These are phyloP conservation scores for Silene uniflora DNA, from an alignment of 148 eudicot species.

Conservation along the genomic window DNA sequence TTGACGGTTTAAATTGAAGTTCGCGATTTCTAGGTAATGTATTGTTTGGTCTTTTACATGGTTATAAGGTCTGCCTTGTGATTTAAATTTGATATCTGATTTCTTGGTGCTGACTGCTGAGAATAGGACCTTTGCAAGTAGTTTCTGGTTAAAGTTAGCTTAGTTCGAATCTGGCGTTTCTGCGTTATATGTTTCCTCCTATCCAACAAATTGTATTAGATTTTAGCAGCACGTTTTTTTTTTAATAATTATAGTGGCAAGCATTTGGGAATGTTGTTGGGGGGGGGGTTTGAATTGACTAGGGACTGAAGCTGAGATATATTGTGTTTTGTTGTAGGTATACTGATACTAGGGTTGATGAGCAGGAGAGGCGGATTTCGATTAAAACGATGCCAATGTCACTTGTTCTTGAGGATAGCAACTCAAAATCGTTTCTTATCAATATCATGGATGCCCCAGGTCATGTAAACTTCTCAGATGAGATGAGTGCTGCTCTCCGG, in stretches of 20 bases:
- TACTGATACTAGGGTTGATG: conserved; percentile 95
- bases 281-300: background rate
- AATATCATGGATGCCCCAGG: conserved; percentile 98
- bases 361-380: conserved; percentile 95
- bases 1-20: background rate
- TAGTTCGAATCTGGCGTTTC: background rate
- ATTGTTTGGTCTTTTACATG: background rate
- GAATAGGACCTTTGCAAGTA: background rate
- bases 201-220: background rate
- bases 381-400: conserved; percentile 96
- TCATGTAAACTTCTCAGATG: conserved; percentile 94
- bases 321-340: conserved; percentile 29
- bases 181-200: no score
- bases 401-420: conserved; percentile 93
- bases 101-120: background rate
- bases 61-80: background rate
- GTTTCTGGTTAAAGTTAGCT: background rate
- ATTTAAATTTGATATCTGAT: background rate
- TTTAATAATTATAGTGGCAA: background rate
- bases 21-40: background rate
- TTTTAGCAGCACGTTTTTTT: background rate
- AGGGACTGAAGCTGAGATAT: background rate
- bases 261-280: background rate
- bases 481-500: conserved; percentile 96
- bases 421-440: conserved; percentile 75